Base-by-base conservation (phyloP, 257 asterid genomes). In the Solanum boliviense region DNA sequence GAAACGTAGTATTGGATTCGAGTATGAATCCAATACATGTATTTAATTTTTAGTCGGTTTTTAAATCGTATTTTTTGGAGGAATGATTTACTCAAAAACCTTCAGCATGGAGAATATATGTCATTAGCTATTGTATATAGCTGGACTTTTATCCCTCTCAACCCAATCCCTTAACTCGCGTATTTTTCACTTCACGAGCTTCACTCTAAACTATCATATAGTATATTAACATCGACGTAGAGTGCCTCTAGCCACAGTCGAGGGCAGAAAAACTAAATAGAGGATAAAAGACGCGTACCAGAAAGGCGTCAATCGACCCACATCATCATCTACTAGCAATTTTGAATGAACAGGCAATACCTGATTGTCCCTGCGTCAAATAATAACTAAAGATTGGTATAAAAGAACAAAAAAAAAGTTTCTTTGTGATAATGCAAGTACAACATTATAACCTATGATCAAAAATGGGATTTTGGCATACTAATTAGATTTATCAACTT, bases 331-430 rank as follows among this genome's bases (percentile, higher is more conserved):
- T 87, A 44, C 88, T 88, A 56, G 94, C 94, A 85, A 86, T 91
- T 89, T 81, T 48, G 92, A 88, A 88, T 86, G 89, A 88, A 89
- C 82, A 90, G 86, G 52, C 91, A 91, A 87, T 91, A 93, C 87
- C 91, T 85, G 93, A 91, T 87, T 89, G 91, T 87, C 88, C 98
- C 98, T 95, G 98, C 94, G 95, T 89, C 35, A 92, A 90, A 88
- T 90, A 90, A 92, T 92, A 87, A 92, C 90, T 92, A 95, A 94
- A 94, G 90, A 93, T 88, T 88, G 75, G 75, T 68, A 68, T 68
- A 15, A 13, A 68, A 68, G 34, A 27, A 67, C 20, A 27, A 29
- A 32, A 68, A 62, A 10, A 23, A 23, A 7, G 36, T 27, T 12
- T 65, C 38, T 48, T 65, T 38, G 87, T 25, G 9, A 35, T 31